Evolutionary conservation across 257 asterid species (phyloP), one percentile per base, ranked within the genome.

Genomic region (Cinchona pubescens): DNA sequence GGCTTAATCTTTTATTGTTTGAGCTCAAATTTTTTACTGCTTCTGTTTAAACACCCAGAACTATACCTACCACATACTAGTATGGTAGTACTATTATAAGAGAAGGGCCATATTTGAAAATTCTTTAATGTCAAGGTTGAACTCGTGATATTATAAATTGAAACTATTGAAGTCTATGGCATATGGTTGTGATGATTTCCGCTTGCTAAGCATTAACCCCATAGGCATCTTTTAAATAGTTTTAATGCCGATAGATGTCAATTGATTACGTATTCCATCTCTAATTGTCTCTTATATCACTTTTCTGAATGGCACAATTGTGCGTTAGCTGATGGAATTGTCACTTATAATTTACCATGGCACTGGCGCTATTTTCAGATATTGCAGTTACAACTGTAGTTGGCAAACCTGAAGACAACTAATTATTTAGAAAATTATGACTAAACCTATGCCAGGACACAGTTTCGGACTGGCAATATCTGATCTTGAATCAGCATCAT

Each of bases 121-220:
- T 88, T 51, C 25, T 81, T 82, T 84, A 83, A 85, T 27, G 43
- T 46, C 70, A 79, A 69, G 61, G 76, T 83, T 73, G 78, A 46
- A 79, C 67, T 78, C 63, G 82, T 74, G 73, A 60, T 53, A 66
- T 81, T 58, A 35, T 64, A 49, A 69, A 73, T 25, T 66, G 30
- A 56, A 45, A 67, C 68, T 49, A 34, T 37, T 75, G 62, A 8
- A 74, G 23, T 61, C 67, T 68, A 73, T 78, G 73, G 74, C 84
- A 74, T 81, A 75, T 72, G 80, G 48, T 75, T 65, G 48, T 78
- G 78, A 82, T 78, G 79, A 80, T 79, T 78, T 80, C 76, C 58
- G 79, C 83, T 76, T 75, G 48, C 73, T 76, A n/a, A n/a, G n/a
- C n/a, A n/a, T n/a, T n/a, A n/a, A n/a, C n/a, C n/a, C n/a, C n/a